phyloP scores from a whole-genome alignment of 495 filamentous ascomycete species.

The Penicillium tannophilum region DNA sequence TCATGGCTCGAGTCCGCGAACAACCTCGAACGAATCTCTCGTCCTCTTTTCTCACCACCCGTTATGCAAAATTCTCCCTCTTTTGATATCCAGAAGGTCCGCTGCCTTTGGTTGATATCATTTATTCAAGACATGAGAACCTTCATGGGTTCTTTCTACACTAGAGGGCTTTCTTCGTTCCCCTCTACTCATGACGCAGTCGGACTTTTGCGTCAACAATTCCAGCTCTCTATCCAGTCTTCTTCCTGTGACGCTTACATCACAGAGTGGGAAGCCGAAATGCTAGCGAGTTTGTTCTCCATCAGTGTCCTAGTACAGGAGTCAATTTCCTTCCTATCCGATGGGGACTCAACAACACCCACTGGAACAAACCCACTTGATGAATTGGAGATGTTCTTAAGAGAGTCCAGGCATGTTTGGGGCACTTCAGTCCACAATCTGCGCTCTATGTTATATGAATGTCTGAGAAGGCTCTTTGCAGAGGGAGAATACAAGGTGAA shows the following conservation, averaged over 20 bases:
- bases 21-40: conserved; percentile 18
- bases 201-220: conserved; percentile 20
- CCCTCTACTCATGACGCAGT: conserved; percentile 24
- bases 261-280: conserved; percentile 21
- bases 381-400: conserved; percentile 19
- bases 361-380: conserved; percentile 10
- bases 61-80: conserved; percentile 9
- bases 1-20: conserved; percentile 34
- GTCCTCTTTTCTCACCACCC: conserved; percentile 3
- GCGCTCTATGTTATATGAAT: conserved; percentile 21
- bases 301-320: conserved; percentile 32
- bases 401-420: conserved; percentile 14
- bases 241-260: background rate
- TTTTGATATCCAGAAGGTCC: conserved; percentile 28
- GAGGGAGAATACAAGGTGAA: conserved; percentile 18
- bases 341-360: background rate
- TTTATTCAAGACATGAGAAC: conserved; percentile 36
- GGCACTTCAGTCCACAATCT: conserved; percentile 19
- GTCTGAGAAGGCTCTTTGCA: conserved; percentile 10
- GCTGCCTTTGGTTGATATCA: conserved; percentile 35
- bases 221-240: conserved; percentile 9
- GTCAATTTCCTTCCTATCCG: conserved; percentile 19
- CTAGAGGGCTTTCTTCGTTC: conserved; percentile 16
- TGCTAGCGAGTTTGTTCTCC: conserved; percentile 24
- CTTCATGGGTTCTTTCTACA: conserved; percentile 30